Evolutionary conservation across 192 early-diverging fungal genomes (phyloP).

Genomic region (Endogone sp.): DNA sequence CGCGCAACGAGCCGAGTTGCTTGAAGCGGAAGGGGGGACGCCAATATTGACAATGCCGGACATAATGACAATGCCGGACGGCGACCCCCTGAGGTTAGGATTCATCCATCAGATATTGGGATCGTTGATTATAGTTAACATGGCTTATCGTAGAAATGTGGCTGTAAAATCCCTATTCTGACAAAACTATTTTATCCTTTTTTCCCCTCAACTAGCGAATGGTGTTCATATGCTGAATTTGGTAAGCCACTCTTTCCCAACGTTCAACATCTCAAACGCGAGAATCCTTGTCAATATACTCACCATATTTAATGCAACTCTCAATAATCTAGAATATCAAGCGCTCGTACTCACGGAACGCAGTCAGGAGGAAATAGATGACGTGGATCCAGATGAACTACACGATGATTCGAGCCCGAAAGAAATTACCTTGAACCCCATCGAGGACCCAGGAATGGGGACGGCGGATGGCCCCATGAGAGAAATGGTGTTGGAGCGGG

Average conservation of each 20-base stretch:
- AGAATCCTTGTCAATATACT: background rate
- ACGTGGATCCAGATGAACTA: background rate
- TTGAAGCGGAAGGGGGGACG: background rate
- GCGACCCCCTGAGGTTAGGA: background rate
- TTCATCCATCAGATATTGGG: background rate
- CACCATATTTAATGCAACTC: no score
- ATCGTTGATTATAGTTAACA: background rate
- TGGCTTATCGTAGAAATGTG: background rate
- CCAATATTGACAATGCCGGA: background rate
- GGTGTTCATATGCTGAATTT: background rate
- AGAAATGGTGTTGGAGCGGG: background rate
- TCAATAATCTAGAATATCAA: background rate
- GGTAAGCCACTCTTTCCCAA: no score
- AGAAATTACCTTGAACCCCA: background rate
- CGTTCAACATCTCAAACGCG: background rate
- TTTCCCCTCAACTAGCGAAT: background rate
- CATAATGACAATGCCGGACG: background rate
- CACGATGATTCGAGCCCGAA: background rate
- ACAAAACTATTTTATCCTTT: background rate
- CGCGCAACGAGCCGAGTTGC: background rate
- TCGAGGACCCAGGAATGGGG: background rate
- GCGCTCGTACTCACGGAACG: background rate
- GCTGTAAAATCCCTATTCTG: background rate
- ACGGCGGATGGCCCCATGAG: background rate
- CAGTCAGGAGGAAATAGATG: background rate